A percentile compares a stretch with the other conserved stretches of the same genome.
phyloP scores from a whole-genome alignment of 305 asterid genomes.

The Petunia hybrid region DNA sequence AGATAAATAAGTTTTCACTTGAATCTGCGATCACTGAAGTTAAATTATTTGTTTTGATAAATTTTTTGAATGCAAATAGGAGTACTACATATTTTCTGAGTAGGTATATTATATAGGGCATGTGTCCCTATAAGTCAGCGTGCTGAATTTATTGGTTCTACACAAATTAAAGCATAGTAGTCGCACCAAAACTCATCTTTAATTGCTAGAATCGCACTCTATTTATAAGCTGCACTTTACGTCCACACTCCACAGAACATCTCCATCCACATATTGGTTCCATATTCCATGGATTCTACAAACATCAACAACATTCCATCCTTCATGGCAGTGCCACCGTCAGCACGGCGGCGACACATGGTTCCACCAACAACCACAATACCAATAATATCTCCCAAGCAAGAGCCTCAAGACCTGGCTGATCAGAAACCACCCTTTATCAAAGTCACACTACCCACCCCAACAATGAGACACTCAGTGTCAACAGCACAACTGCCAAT shows the following conservation, averaged over 20 bases:
- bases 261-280: background rate
- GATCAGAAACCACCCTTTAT: constrained; percentile 38
- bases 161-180: background rate
- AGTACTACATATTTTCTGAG: no score
- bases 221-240: background rate
- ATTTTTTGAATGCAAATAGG: no score
- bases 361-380: constrained; percentile 41
- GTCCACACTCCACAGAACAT: background rate
- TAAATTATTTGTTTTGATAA: no score
- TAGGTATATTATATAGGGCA: no score
- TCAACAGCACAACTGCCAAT: constrained; percentile 14
- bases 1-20: background rate
- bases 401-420: constrained; percentile 36
- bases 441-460: constrained; percentile 31
- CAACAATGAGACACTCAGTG: constrained; percentile 25
- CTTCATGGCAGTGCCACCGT: background rate
- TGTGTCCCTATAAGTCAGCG: background rate
- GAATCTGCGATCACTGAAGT: background rate
- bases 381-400: constrained; percentile 45
- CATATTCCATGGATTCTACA: background rate
- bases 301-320: background rate
- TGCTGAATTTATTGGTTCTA: background rate
- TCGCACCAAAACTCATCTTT: background rate
- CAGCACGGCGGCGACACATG: constrained; percentile 11
- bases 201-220: background rate